Percentiles rank a stretch among this genome's conserved stretches.
Conservation (phyloP, 768 basidiomycete species). For the Termitomyces sp. region DNA sequence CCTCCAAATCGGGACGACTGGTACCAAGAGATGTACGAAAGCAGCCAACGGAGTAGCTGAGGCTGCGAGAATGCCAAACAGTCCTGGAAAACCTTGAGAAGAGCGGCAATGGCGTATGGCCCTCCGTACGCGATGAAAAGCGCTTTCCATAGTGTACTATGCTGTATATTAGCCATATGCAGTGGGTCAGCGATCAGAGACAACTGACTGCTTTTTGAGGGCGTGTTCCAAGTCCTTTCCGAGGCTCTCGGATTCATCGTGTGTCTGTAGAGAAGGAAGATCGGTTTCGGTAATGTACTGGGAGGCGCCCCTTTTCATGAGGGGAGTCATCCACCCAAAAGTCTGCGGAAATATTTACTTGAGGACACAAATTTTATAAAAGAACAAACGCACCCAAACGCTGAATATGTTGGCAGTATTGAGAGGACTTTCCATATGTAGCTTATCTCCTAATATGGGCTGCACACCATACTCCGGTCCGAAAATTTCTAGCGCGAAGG, state of each 20-base stretch:
- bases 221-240: slow-evolving; percentile 54
- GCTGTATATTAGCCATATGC: not conserved
- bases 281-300: slow-evolving; percentile 80
- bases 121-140: slow-evolving; percentile 75
- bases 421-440: slow-evolving; percentile 57
- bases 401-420: slow-evolving; percentile 79
- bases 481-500: slow-evolving; percentile 62
- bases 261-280: slow-evolving; percentile 63
- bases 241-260: slow-evolving; percentile 67
- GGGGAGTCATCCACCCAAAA: slow-evolving; percentile 82
- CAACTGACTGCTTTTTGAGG: slow-evolving; percentile 56
- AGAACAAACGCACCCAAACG: slow-evolving; percentile 42
- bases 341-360: slow-evolving; percentile 32
- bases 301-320: slow-evolving; percentile 63
- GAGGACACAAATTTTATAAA: not conserved
- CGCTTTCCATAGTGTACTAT: slow-evolving; percentile 68
- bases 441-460: slow-evolving; percentile 23
- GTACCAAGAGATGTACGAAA: slow-evolving; percentile 79
- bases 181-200: not conserved
- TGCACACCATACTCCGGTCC: slow-evolving; percentile 52
- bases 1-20: slow-evolving; percentile 41
- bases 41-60: slow-evolving; percentile 71
- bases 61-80: slow-evolving; percentile 81
- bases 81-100: slow-evolving; percentile 78
- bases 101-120: slow-evolving; percentile 57